phyloP scores from a whole-genome alignment of 2,329 filamentous ascomycete species.

The Dactylellina cionopaga region DNA sequence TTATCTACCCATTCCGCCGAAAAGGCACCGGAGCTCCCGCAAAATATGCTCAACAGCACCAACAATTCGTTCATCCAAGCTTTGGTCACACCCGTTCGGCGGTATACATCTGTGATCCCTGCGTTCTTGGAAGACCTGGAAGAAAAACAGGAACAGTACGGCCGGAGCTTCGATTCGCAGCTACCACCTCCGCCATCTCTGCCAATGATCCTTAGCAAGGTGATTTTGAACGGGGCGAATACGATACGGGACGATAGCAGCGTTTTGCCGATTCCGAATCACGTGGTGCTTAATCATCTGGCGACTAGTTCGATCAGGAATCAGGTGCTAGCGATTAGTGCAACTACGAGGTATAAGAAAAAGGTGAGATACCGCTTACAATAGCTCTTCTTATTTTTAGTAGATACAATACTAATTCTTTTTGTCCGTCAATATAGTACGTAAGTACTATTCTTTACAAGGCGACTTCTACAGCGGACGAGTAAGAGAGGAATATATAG shows the following conservation, averaged over 20 bases:
- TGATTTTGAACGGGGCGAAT: slow-evolving; percentile 88
- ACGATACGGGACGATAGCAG: slow-evolving; percentile 98
- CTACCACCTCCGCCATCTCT: slow-evolving; percentile 80
- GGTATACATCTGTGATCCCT: slow-evolving; percentile 76
- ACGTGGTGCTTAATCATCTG: slow-evolving; percentile 94
- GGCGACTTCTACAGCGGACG: slow-evolving; percentile 65
- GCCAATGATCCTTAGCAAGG: slow-evolving; percentile 90
- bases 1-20: slow-evolving; percentile 56
- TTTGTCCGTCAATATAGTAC: slow-evolving; percentile 72
- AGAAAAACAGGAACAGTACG: slow-evolving; percentile 81
- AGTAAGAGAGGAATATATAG: slow-evolving; percentile 2
- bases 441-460: slow-evolving; percentile 98
- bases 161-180: slow-evolving; percentile 39
- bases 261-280: slow-evolving; percentile 95
- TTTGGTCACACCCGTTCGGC: slow-evolving; percentile 63
- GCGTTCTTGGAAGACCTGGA: slow-evolving; percentile 88
- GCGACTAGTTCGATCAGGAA: slow-evolving; percentile 99
- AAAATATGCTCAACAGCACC: slow-evolving; percentile 55
- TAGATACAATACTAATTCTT: slow-evolving; percentile 53
- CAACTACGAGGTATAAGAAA: slow-evolving; percentile 95
- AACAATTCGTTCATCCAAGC: slow-evolving; percentile 61
- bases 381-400: neutral
- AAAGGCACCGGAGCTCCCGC: slow-evolving; percentile 54
- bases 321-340: slow-evolving; percentile 91
- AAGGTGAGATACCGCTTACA: slow-evolving; percentile 75